Evolutionary conservation across 805 yeast genomes (phyloP).

Genomic region (Isabelozyma heimii): DNA sequence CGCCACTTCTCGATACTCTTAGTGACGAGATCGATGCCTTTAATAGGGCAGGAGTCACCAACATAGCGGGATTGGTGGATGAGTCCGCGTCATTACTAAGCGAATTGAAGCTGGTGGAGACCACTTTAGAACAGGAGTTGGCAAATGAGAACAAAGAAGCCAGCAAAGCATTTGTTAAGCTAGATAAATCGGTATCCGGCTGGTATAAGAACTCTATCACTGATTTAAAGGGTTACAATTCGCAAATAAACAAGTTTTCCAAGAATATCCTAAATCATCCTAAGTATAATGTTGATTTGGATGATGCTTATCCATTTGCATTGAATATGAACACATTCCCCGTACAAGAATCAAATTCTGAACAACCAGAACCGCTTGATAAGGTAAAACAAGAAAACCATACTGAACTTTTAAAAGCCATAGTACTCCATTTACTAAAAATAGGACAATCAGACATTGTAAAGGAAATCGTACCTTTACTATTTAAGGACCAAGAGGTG

Average conservation of each 20-base stretch:
- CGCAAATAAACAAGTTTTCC: constrained; percentile 29
- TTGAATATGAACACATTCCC: constrained; percentile 29
- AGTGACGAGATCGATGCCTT: constrained; percentile 23
- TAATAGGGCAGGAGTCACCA: constrained; percentile 4
- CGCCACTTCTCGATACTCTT: constrained; percentile 23
- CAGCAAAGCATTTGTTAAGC: constrained; percentile 1
- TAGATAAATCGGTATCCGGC: constrained; percentile 8
- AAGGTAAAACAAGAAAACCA: constrained; percentile 21
- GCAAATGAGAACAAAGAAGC: constrained; percentile 5
- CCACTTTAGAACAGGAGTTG: constrained; percentile 14
- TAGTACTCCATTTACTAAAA: constrained; percentile 36
- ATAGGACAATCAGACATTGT: constrained; percentile 38
- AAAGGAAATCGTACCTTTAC: constrained; percentile 15
- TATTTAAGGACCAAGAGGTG: constrained; percentile 15
- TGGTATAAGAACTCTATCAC: constrained; percentile 40
- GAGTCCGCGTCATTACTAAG: constrained; percentile 20
- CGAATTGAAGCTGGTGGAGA: constrained; percentile 22
- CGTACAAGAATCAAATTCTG: constrained; percentile 6
- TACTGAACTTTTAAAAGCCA: constrained; percentile 31
- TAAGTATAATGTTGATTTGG: constrained; percentile 29
- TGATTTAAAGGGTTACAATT: constrained; percentile 32
- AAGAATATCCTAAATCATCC: constrained; percentile 29
- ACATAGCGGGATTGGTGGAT: constrained; percentile 8
- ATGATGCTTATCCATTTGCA: constrained; percentile 41
- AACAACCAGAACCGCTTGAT: not conserved